phyloP scores from a whole-genome alignment of 129 eudicot genomes.

The Erigeron canadensis region DNA sequence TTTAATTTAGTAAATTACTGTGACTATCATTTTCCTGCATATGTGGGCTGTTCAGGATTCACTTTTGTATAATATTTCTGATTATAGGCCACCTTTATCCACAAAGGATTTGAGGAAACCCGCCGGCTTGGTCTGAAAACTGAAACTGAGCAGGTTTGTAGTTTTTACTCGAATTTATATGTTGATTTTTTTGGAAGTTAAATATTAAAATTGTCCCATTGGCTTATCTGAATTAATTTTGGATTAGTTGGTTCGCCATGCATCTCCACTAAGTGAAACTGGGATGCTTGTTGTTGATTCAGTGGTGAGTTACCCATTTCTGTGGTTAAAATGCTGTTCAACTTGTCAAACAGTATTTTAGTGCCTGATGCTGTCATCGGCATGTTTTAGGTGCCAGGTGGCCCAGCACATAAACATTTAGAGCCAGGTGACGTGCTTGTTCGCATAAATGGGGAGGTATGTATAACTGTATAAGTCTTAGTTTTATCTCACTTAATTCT shows the following conservation, averaged over 20 bases:
- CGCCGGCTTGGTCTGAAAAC: conserved; percentile 89
- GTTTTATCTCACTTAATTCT: no score
- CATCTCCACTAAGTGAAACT: conserved; percentile 87
- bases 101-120: conserved; percentile 97
- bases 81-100: conserved; percentile 80
- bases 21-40: conserved; percentile 21
- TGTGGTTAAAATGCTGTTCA: conserved; percentile 10
- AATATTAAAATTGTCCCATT: conserved; percentile 4
- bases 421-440: conserved; percentile 98
- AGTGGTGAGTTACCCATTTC: conserved; percentile 56
- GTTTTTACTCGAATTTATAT: background rate
- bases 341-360: background rate
- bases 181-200: background rate
- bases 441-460: conserved; percentile 80
- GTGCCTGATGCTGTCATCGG: conserved; percentile 21
- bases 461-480: conserved; percentile 2
- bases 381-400: conserved; percentile 86
- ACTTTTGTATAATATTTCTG: conserved; percentile 27
- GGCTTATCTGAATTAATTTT: conserved; percentile 23
- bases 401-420: conserved; percentile 78
- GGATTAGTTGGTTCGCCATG: conserved; percentile 85
- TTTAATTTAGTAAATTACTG: conserved; percentile 1
- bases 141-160: conserved; percentile 84
- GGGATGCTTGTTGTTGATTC: conserved; percentile 99
- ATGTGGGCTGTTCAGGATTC: background rate